Percentiles rank a stretch among this genome's conserved stretches.
phyloP scores from a whole-genome alignment of 176 grass and related monocot species.

The Tillandsia leiboldiana region DNA sequence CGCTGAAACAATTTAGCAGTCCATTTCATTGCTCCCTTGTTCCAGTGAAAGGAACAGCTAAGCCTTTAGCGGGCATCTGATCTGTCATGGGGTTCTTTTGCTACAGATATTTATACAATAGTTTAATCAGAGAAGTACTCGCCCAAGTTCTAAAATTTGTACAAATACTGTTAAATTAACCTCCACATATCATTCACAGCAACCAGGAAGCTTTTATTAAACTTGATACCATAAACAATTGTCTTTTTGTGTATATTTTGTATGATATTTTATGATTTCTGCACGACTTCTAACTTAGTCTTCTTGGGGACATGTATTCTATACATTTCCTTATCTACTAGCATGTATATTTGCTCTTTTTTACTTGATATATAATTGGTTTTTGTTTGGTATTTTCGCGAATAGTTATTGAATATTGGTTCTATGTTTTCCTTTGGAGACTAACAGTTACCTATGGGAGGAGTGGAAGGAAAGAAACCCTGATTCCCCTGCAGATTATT shows the following conservation, averaged over 20 bases:
- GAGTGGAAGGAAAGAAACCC: conserved; percentile 93
- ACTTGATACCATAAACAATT: background rate
- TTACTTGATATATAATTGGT: background rate
- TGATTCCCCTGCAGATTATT: conserved; percentile 48
- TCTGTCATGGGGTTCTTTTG: too few species aligned
- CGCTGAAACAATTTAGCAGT: too few species aligned
- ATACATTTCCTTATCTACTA: background rate
- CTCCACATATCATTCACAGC: too few species aligned
- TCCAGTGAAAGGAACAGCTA: too few species aligned
- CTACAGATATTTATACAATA: too few species aligned
- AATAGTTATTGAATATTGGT: conserved; percentile 12
- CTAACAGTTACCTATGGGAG: conserved; percentile 86
- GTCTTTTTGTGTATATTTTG: background rate
- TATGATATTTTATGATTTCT: background rate
- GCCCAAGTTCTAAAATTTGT: background rate
- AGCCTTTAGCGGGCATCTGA: too few species aligned
- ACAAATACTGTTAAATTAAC: background rate
- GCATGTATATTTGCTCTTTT: background rate
- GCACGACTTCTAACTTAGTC: background rate
- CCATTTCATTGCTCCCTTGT: too few species aligned
- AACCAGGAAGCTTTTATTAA: too few species aligned
- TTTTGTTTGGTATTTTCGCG: background rate
- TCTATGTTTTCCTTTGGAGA: conserved; percentile 18
- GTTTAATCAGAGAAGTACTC: too few species aligned
- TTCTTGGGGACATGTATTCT: background rate